Conservation (phyloP, 106 monocot genomes). For the Dactylorhiza incarnata region DNA sequence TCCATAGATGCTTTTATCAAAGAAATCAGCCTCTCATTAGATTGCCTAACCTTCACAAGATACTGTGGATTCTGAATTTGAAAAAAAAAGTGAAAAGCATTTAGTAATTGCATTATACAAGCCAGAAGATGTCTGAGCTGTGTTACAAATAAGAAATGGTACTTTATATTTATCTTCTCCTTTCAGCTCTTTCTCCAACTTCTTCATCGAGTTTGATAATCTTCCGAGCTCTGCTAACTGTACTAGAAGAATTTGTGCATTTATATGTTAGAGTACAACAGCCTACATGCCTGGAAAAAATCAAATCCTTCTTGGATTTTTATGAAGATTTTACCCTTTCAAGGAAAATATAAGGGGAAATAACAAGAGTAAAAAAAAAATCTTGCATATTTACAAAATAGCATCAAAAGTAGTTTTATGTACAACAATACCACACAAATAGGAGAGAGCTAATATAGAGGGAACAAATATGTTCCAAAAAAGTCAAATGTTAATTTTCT, state of each 20-base stretch:
- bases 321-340: slow-evolving; percentile 20
- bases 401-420: too few species aligned
- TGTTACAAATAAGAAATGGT: not conserved
- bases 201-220: slow-evolving; percentile 63
- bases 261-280: not conserved
- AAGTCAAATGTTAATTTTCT: too few species aligned
- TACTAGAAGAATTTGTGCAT: not conserved
- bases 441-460: too few species aligned
- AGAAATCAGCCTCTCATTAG: slow-evolving; percentile 66
- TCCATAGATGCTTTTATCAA: slow-evolving; percentile 79
- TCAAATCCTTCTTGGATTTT: not conserved
- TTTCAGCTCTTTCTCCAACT: slow-evolving; percentile 75
- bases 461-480: too few species aligned
- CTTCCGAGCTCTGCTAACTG: slow-evolving; percentile 71
- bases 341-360: too few species aligned
- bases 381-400: not conserved
- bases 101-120: not conserved
- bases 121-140: not conserved
- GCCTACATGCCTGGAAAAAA: not conserved
- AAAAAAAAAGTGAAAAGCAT: not conserved
- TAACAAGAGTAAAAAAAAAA: not conserved
- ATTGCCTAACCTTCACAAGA: slow-evolving; percentile 46
- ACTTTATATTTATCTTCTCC: slow-evolving; percentile 51
- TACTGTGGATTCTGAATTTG: slow-evolving; percentile 62
- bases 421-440: too few species aligned